Percentiles rank a stretch among this genome's conserved stretches.
Conservation (phyloP, 306 rosid species). For the Lathyrus oleraceus region DNA sequence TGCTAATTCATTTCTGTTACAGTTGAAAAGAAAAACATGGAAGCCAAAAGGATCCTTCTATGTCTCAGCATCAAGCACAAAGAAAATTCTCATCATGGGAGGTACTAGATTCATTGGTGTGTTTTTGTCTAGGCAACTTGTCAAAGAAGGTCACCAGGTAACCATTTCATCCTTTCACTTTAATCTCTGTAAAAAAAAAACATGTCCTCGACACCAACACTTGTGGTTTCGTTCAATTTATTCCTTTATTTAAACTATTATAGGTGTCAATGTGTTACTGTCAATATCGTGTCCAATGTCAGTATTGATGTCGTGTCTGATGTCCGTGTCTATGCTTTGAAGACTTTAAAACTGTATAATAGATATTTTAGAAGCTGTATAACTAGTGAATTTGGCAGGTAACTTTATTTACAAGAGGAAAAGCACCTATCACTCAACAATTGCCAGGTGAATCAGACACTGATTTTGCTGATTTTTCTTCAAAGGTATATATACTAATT, state of each 20-base stretch:
- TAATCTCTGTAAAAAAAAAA: no score
- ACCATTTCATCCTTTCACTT: no score
- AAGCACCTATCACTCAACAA: constrained; percentile 79
- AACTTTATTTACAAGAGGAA: constrained; percentile 94
- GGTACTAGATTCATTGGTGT: constrained; percentile 93
- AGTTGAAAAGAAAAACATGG: constrained; percentile 65
- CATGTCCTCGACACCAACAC: no score
- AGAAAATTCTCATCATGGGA: constrained; percentile 94
- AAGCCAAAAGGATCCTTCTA: constrained; percentile 62
- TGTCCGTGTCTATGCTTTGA: no score
- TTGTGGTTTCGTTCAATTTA: no score
- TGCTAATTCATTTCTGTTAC: constrained; percentile 24
- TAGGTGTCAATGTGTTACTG: no score
- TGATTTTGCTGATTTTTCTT: constrained; percentile 74
- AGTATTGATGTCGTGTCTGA: no score
- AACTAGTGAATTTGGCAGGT: constrained; percentile 57
- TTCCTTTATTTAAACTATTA: no score
- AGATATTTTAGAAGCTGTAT: constrained; percentile 1
- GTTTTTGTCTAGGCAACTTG: constrained; percentile 90
- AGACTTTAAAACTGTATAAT: no score
- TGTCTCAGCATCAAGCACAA: constrained; percentile 72
- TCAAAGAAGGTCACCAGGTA: constrained; percentile 95
- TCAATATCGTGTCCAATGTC: no score
- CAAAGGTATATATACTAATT: constrained; percentile 59
- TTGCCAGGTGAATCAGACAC: constrained; percentile 83